These are phyloP conservation scores for Phytophthora sp. DNA, from an alignment of 352 stramenopile genomes.

Conservation along the genomic window DNA sequence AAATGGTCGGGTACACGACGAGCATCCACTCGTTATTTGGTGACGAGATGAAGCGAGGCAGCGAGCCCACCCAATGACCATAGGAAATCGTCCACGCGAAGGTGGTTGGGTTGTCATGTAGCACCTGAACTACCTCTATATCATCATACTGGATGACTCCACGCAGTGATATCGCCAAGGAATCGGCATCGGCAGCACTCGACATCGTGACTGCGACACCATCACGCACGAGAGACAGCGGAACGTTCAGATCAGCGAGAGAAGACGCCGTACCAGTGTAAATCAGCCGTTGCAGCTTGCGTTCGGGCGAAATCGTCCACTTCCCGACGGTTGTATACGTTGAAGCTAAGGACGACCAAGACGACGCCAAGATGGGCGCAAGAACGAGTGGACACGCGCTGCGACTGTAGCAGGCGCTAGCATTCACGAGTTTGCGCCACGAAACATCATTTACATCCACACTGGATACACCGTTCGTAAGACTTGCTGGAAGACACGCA, in stretches of 20 bases:
- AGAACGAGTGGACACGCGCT: slow-evolving; percentile 48
- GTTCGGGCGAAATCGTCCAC: slow-evolving; percentile 42
- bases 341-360: slow-evolving; percentile 25
- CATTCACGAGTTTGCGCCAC: slow-evolving; percentile 58
- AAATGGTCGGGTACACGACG: slow-evolving; percentile 31
- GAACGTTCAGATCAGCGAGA: slow-evolving; percentile 19
- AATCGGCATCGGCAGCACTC: slow-evolving; percentile 29
- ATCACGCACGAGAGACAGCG: slow-evolving; percentile 29
- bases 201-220: slow-evolving; percentile 23
- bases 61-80: slow-evolving; percentile 35
- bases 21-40: slow-evolving; percentile 40
- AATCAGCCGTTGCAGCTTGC: slow-evolving; percentile 49
- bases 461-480: slow-evolving; percentile 15
- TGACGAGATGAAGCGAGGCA: slow-evolving; percentile 37
- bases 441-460: slow-evolving; percentile 37
- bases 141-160: slow-evolving; percentile 48
- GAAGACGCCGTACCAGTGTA: slow-evolving; percentile 15
- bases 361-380: slow-evolving; percentile 40
- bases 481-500: slow-evolving; percentile 33
- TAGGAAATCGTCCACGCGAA: slow-evolving; percentile 47
- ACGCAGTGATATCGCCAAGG: slow-evolving; percentile 31
- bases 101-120: slow-evolving; percentile 19
- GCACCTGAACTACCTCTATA: slow-evolving; percentile 39
- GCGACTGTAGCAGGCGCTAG: slow-evolving; percentile 60
- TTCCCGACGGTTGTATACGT: slow-evolving; percentile 41